Evolutionary conservation across 1,284 basidiomycete genomes (phyloP).

Genomic region (Thecaphora thlaspeos): DNA sequence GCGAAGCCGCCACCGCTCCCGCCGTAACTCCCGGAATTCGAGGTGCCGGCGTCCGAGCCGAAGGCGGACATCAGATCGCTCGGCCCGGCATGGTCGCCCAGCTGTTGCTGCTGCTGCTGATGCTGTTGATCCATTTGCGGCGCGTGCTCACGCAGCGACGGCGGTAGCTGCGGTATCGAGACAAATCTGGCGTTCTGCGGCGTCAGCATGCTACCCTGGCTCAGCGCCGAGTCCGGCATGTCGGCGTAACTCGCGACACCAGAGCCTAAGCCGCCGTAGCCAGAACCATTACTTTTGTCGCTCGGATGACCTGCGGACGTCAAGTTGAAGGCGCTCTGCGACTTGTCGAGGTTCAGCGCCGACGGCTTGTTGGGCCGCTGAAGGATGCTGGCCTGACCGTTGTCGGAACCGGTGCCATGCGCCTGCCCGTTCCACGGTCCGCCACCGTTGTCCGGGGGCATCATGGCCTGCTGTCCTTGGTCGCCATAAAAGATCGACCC

Average conservation of each 20-base stretch:
- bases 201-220: too few species aligned
- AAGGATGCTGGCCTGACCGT: neutral
- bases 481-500: too few species aligned
- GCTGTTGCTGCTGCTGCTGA: too few species aligned
- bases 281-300: too few species aligned
- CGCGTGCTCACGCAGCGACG: constrained; percentile 11
- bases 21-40: too few species aligned
- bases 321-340: constrained; percentile 2
- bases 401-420: too few species aligned
- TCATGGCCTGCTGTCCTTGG: too few species aligned
- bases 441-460: too few species aligned
- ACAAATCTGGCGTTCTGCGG: constrained; percentile 13
- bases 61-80: constrained; percentile 26
- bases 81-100: neutral
- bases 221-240: constrained; percentile 17
- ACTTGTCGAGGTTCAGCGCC: constrained; percentile 7
- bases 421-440: too few species aligned
- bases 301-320: constrained; percentile 9
- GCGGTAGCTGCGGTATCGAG: constrained; percentile 21
- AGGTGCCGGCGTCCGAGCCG: constrained; percentile 19
- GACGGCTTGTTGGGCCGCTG: constrained; percentile 1
- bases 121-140: constrained; percentile 10
- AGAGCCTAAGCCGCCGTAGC: too few species aligned
- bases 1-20: too few species aligned
- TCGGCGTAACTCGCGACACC: constrained; percentile 3